Base-by-base conservation (phyloP, 352 stramenopile species). In the Phytophthora constricta region DNA sequence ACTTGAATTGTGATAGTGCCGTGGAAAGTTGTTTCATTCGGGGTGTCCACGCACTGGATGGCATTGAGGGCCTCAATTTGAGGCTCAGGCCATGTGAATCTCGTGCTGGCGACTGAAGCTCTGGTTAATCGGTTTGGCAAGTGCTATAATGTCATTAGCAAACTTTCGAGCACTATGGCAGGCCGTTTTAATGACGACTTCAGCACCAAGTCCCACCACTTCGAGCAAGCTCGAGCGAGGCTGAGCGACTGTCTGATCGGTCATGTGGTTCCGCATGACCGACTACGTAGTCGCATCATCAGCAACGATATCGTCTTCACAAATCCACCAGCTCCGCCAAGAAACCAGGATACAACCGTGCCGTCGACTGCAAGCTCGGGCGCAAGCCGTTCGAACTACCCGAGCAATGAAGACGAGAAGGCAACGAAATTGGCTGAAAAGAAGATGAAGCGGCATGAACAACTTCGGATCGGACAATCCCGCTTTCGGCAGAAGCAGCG, bases 381-480 rank as follows among this genome's bases (percentile, higher is more conserved):
- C n/a, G n/a, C n/a, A n/a, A n/a, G n/a, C n/a, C n/a, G n/a, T n/a
- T n/a, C n/a, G n/a, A 42, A 10, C 4, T 19, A 16, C 4, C 34
- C 4, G n/a, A n/a, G n/a, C n/a, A 11, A 37, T 11, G 34, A 39
- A 8, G 23, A 41, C n/a, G 34, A 69, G 2, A 47, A 54, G 14
- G 52, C 45, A 10, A 53, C 28, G 3, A 14, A 5, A 8, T 14
- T 53, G 10, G 34, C 25, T 5, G 17, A 41, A 19, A 23, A 69
- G 8, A 47, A 54, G 19, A 45, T 43, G 4, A 65, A 34, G 8
- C 62, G 62, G 34, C 62, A 47, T 3, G 62, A 65, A 9, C 59
- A 73, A 20, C 63, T 61, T 31, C 65, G 59, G 13, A 37, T 20
- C 31, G 65, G 68, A 47, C 65, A 73, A 31, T 53, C 65, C 4